Evolutionary conservation across 768 basidiomycete genomes (phyloP).

Genomic region (Nevesoporus exiguus): DNA sequence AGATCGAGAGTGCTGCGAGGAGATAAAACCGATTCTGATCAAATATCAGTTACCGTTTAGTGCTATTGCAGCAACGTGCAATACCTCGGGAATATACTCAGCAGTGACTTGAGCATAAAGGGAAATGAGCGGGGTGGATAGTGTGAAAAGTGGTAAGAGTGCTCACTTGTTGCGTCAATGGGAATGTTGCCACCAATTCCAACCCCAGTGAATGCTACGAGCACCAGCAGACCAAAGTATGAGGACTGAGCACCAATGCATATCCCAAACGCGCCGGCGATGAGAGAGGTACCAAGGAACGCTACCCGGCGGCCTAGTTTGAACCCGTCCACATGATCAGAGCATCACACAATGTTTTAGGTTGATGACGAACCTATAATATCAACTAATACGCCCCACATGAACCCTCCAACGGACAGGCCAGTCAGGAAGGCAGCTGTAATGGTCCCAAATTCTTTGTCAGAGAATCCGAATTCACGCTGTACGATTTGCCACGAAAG

Average conservation of each 20-base stretch:
- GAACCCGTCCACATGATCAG: not conserved
- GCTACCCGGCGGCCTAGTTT: slow-evolving; percentile 13
- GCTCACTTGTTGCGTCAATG: slow-evolving; percentile 15
- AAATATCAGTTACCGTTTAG: not conserved
- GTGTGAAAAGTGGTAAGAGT: no score
- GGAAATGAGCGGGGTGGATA: not conserved
- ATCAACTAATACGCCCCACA: slow-evolving; percentile 17
- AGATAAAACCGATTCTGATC: slow-evolving; percentile 14
- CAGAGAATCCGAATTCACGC: slow-evolving; percentile 16
- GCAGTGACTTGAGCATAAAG: slow-evolving; percentile 1
- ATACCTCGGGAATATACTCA: slow-evolving; percentile 17
- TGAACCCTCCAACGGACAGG: slow-evolving; percentile 1
- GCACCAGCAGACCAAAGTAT: slow-evolving; percentile 7
- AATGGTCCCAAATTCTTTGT: slow-evolving; percentile 14
- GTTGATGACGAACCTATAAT: slow-evolving; percentile 12
- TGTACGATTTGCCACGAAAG: slow-evolving; percentile 5
- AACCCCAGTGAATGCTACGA: slow-evolving; percentile 11
- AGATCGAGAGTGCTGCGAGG: slow-evolving; percentile 11
- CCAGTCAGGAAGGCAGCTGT: not conserved
- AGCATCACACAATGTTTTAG: no score
- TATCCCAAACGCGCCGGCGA: slow-evolving; percentile 13
- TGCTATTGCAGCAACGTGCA: no score
- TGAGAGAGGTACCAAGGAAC: slow-evolving; percentile 14
- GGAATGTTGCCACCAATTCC: slow-evolving; percentile 16
- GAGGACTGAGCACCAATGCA: slow-evolving; percentile 12